Evolutionary conservation across 441 rosid genomes (phyloP).

Genomic region (Gossypium trilobum): DNA sequence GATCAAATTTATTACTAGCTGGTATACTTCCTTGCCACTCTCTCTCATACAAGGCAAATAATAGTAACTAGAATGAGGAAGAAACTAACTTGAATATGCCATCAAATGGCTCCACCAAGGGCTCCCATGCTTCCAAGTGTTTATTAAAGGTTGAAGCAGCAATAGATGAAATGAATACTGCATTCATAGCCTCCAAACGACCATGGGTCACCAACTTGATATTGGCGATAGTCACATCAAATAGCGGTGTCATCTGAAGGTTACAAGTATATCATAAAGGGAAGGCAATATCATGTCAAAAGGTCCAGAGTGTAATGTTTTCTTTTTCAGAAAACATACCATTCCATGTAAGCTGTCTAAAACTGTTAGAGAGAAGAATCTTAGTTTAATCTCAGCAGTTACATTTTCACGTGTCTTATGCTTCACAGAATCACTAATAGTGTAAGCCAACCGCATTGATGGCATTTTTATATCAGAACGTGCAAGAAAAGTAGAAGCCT

Average conservation of each 20-base stretch:
- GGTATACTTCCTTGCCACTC: constrained; percentile 7
- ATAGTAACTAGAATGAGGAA: constrained; percentile 13
- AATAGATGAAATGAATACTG: constrained; percentile 83
- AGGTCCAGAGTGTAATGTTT: constrained; percentile 1
- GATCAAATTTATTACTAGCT: constrained; percentile 9
- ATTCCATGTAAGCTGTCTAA: constrained; percentile 87
- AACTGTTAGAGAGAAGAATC: constrained; percentile 75
- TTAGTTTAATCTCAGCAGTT: constrained; percentile 75
- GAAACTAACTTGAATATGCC: constrained; percentile 89
- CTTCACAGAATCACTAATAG: constrained; percentile 81
- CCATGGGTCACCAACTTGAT: constrained; percentile 98
- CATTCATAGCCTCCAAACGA: constrained; percentile 88
- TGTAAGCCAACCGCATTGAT: constrained; percentile 65
- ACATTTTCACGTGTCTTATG: constrained; percentile 81
- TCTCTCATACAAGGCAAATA: neutral
- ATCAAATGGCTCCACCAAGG: constrained; percentile 95
- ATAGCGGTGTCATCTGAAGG: constrained; percentile 83
- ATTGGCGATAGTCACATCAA: constrained; percentile 82
- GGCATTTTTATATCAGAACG: constrained; percentile 85
- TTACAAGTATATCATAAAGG: constrained; percentile 23
- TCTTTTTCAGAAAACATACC: constrained; percentile 42
- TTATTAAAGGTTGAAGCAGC: constrained; percentile 94
- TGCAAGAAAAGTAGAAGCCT: constrained; percentile 99
- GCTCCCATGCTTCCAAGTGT: constrained; percentile 98
- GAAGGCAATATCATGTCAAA: constrained; percentile 7